Percentiles rank a stretch among this genome's conserved stretches.
Conservation (phyloP, 2,329 filamentous ascomycete genomes). For the Nigrospora sphaerica region DNA sequence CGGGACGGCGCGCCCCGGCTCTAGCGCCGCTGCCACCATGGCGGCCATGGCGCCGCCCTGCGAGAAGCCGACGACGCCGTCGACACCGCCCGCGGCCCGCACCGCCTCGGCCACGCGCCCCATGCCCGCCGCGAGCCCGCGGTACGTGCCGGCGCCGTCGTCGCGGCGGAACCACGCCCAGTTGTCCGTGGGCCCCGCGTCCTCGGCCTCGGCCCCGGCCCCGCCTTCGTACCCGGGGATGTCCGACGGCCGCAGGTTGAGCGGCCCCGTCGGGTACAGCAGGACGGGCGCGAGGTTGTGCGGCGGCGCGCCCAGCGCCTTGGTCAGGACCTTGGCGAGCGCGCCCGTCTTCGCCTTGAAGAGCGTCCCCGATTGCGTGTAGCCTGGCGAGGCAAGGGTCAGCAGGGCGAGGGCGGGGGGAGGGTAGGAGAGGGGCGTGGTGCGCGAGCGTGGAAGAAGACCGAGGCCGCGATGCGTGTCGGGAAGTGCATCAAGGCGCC, state of each 20-base stretch:
- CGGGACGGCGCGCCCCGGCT: slow-evolving; percentile 33
- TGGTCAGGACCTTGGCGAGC: slow-evolving; percentile 71
- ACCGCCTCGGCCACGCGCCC: slow-evolving; percentile 54
- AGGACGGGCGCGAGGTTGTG: slow-evolving; percentile 46
- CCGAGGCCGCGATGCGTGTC: no score
- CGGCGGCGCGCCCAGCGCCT: slow-evolving; percentile 56
- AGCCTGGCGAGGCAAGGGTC: slow-evolving; percentile 48
- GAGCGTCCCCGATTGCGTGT: slow-evolving; percentile 79
- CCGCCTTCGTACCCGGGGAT: slow-evolving; percentile 60
- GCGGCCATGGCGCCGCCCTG: slow-evolving; percentile 70
- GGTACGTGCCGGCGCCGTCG: slow-evolving; percentile 58
- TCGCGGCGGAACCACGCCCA: slow-evolving; percentile 81
- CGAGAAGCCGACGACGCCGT: slow-evolving; percentile 75
- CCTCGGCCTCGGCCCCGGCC: slow-evolving; percentile 32
- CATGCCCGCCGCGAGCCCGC: slow-evolving; percentile 64
- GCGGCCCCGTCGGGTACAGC: slow-evolving; percentile 63
- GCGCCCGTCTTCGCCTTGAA: slow-evolving; percentile 88
- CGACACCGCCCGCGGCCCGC: slow-evolving; percentile 57
- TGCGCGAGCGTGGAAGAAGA: no score
- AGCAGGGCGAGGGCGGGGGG: background rate
- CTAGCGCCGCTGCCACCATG: slow-evolving; percentile 66
- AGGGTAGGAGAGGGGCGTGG: background rate
- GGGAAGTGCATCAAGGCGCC: no score
- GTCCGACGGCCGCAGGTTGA: slow-evolving; percentile 54
- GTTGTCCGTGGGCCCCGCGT: slow-evolving; percentile 50